Conservation (phyloP, 2,329 filamentous ascomycete species). For the Colletotrichum shisoi region DNA sequence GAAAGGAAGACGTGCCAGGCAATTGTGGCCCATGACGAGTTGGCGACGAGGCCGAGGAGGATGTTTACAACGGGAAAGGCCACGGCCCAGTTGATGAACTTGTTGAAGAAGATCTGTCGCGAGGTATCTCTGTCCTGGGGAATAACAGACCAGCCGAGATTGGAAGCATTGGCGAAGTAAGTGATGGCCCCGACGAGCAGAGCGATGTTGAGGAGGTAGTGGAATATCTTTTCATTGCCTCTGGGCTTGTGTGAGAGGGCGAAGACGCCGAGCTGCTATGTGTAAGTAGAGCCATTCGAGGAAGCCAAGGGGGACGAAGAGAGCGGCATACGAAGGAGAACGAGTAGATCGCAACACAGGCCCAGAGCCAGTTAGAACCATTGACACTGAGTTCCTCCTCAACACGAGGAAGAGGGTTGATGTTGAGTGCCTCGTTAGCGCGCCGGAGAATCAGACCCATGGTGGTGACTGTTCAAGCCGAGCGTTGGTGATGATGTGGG, state of each 20-base stretch:
- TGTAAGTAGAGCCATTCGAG: conserved; percentile 22
- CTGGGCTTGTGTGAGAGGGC: conserved; percentile 54
- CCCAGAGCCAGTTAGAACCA: conserved; percentile 65
- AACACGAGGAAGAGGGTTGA: conserved; percentile 56
- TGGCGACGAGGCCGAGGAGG: conserved; percentile 59
- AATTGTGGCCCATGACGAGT: conserved; percentile 65
- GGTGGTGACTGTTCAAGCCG: conserved; percentile 19
- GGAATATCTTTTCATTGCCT: conserved; percentile 62
- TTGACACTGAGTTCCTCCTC: conserved; percentile 51
- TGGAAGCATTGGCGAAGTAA: conserved; percentile 63
- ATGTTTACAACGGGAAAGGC: conserved; percentile 57
- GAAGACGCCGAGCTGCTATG: conserved; percentile 52
- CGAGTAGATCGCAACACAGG: conserved; percentile 59
- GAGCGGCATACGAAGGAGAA: conserved; percentile 55
- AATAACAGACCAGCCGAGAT: conserved; percentile 58
- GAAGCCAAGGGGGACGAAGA: neutral
- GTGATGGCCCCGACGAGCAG: conserved; percentile 58
- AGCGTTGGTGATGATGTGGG: neutral
- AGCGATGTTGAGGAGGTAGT: conserved; percentile 62
- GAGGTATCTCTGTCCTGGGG: conserved; percentile 46
- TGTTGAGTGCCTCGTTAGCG: conserved; percentile 56
- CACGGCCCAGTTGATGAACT: conserved; percentile 65
- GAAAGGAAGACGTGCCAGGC: conserved; percentile 58
- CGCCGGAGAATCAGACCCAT: conserved; percentile 49
- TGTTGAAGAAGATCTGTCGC: conserved; percentile 64